A percentile compares a stretch with the other conserved stretches of the same genome.
Conservation (phyloP, 164 flowering plant genomes). For the Chloranthus sessilifolius region DNA sequence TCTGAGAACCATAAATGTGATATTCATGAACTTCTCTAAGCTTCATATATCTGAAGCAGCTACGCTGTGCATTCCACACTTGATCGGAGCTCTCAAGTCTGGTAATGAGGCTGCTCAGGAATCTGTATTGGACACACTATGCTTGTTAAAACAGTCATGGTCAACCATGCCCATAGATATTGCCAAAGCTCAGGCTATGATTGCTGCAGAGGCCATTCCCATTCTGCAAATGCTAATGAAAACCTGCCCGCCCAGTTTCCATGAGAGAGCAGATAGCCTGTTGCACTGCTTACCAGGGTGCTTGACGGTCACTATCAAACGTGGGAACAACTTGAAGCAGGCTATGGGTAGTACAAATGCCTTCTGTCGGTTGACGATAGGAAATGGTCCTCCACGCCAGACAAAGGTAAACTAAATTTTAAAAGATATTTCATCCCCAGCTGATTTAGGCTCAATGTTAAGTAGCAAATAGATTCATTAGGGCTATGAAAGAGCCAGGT, state of each 20-base stretch:
- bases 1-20: conserved; percentile 65
- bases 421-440: too few species aligned
- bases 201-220: conserved; percentile 89
- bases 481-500: too few species aligned
- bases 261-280: conserved; percentile 74
- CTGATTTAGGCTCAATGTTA: too few species aligned
- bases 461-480: too few species aligned
- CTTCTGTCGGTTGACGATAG: conserved; percentile 69
- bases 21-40: conserved; percentile 73
- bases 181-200: conserved; percentile 71
- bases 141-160: conserved; percentile 80
- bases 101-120: conserved; percentile 80
- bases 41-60: conserved; percentile 82
- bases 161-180: conserved; percentile 70
- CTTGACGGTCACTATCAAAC: conserved; percentile 70
- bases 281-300: conserved; percentile 85
- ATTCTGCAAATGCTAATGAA: conserved; percentile 71
- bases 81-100: conserved; percentile 67
- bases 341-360: conserved; percentile 81
- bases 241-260: conserved; percentile 85
- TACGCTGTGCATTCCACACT: conserved; percentile 75
- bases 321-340: conserved; percentile 81
- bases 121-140: conserved; percentile 60
- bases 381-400: conserved; percentile 77
- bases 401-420: conserved; percentile 68